Base-by-base conservation (phyloP, 805 yeast species). In the Wickerhamomyces strasburgensis region DNA sequence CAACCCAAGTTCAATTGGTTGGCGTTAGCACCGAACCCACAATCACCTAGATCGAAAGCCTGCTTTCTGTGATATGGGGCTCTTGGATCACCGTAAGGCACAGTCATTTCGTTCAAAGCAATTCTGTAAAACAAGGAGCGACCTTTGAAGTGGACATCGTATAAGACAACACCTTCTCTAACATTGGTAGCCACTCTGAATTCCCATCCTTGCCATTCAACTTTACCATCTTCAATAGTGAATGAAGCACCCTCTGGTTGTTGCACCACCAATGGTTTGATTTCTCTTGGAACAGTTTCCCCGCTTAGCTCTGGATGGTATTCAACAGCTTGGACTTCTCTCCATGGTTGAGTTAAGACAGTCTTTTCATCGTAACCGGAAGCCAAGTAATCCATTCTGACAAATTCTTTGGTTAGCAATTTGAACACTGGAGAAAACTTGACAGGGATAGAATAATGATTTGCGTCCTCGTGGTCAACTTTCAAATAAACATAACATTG, bases 231-330 rank as follows among this genome's bases (percentile, higher is more conserved):
- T 14, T 70, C 69, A 32, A 77, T 63, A 16, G 69, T 52, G 66
- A 80, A 84, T 3, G 86, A 78, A 10, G 88, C 77, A 45, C 94
- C 94, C 49, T 84, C 90, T 34, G 93, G 90, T 63, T 84, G 93
- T 24, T 59, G 53, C 33, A 81, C 72, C 46, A 79, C 61, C 56
- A 83, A 71, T 29, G 93, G 93, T 60, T 82, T 83, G 46, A 81
- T 67, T 18, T 70, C 76, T 62, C 86, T 73, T 23, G 58, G 41
- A 11, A 59, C 49, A 23, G 38, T 36, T 52, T 72, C 78, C 31
- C 78, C 80, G 44, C 71, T 72, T 51, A 82, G 66, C 37, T 79
- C 86, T 34, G 88, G 84, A 56, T 80, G 83, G 62, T 83, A 83
- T 60, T 83, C 89, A 37, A 77, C 80, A 38, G 75, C 67, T 40